Percentiles rank a stretch among this genome's conserved stretches.
Evolutionary conservation across 768 basidiomycete genomes (phyloP).

Genomic region (Tulasnella sp.): DNA sequence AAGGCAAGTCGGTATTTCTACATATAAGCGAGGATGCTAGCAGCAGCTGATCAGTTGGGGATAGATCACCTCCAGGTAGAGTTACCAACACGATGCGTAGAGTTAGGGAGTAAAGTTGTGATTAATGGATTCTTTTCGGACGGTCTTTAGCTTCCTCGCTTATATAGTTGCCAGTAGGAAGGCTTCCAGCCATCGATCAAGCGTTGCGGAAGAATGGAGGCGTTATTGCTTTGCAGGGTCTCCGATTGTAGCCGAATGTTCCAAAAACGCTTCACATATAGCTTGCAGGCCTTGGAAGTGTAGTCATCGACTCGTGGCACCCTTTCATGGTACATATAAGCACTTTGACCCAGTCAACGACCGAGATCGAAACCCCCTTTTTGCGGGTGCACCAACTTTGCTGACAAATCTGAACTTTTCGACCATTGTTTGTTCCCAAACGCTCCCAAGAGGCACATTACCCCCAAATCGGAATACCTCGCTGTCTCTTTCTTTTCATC

Average conservation of each 20-base stretch:
- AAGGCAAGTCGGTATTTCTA: too few species aligned
- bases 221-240: background rate
- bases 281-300: background rate
- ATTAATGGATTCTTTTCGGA: too few species aligned
- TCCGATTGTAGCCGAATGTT: background rate
- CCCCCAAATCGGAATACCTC: background rate
- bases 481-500: background rate
- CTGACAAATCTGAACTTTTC: conserved; percentile 8
- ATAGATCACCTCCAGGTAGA: too few species aligned
- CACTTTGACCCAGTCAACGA: background rate
- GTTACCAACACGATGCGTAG: too few species aligned
- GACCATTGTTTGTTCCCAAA: background rate
- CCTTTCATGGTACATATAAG: background rate
- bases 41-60: too few species aligned
- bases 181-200: background rate
- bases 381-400: background rate
- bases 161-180: background rate
- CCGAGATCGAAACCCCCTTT: background rate
- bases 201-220: background rate
- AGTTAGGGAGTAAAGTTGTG: too few species aligned
- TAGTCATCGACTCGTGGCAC: background rate
- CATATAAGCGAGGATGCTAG: too few species aligned
- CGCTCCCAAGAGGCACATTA: background rate
- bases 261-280: background rate
- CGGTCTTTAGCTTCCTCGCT: too few species aligned